Conservation (phyloP, 2,329 filamentous ascomycete species). For the Penicillium sp. region DNA sequence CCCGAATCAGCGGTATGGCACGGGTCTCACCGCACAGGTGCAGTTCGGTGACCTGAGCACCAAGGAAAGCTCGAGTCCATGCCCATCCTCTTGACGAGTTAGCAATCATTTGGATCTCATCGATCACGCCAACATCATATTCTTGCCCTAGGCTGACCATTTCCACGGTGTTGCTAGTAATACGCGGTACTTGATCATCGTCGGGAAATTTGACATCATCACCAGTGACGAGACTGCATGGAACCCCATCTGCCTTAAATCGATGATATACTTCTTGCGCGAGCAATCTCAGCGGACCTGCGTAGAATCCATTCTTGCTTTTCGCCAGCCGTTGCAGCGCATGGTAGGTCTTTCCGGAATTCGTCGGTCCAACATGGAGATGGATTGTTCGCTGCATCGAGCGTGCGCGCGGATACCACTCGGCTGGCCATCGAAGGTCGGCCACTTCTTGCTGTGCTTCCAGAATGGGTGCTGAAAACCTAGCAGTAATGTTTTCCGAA, state of each 20-base stretch:
- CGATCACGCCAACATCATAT: constrained; percentile 89
- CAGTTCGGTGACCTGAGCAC: constrained; percentile 80
- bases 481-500: constrained; percentile 57
- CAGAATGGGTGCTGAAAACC: constrained; percentile 56
- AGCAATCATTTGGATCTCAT: constrained; percentile 98
- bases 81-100: constrained; percentile 79
- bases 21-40: constrained; percentile 92
- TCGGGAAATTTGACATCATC: constrained; percentile 77
- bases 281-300: constrained; percentile 81
- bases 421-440: constrained; percentile 83
- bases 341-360: constrained; percentile 97
- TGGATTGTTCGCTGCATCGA: constrained; percentile 78
- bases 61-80: constrained; percentile 88
- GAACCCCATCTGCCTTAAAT: constrained; percentile 71
- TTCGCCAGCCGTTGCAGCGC: constrained; percentile 81
- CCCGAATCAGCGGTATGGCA: constrained; percentile 72
- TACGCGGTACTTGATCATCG: constrained; percentile 48
- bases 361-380: constrained; percentile 92
- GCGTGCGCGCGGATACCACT: constrained; percentile 88
- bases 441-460: constrained; percentile 63
- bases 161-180: constrained; percentile 89
- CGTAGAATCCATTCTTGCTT: constrained; percentile 76
- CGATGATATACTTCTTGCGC: constrained; percentile 95
- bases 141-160: constrained; percentile 64
- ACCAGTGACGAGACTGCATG: constrained; percentile 81